Evolutionary conservation across 306 rosid species (phyloP), one percentile per base, ranked within the genome.

Genomic region (Myrica gale): DNA sequence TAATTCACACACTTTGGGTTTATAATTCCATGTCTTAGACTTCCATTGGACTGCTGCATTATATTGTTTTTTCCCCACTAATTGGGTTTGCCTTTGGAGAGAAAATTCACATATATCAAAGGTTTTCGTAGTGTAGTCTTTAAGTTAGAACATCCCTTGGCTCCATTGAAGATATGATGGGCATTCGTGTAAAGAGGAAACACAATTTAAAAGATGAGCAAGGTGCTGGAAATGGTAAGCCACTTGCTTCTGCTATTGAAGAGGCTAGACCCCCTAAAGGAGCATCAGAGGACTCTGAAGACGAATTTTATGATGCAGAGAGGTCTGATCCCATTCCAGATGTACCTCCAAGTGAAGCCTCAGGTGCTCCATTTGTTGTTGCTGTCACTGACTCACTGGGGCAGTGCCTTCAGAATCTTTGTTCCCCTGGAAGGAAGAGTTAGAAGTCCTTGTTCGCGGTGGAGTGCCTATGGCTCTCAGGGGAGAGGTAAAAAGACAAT

Each of bases 401-500:
- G 68, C 76, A 47, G 76, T 74, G 57, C 80, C 80, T 74, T 78
- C n/a, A 32, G 97, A 89, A 82, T 84, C 89, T 63, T 82, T 73
- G 5, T 87, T 68, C 88, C 98, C 97, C 73, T 92, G 99, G 91
- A 96, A 80, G 73, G 96, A 92, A 81, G 99, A 96, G 86, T 77
- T 96, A 84, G 99, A 92, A 81, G 99, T 96, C 82, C 99, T 96
- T 81, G 98, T 96, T 83, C 96, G 97, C 65, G 99, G 99, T 67
- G 99, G 99, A 67, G 96, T 96, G 72, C 99, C 99, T 62, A 96
- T 96, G 99, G 99, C 99, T 46, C 85, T 96, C 26, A 86, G 99
- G 83, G 99, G 98, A 82, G 99, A 96, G 99, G 99, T 92, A 77
- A 62, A 66, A 43, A 63, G 70, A 51, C 78, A 76, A 78, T 45